Conservation (phyloP, 345 rosid species). For the Gynandropsis gynandra region DNA sequence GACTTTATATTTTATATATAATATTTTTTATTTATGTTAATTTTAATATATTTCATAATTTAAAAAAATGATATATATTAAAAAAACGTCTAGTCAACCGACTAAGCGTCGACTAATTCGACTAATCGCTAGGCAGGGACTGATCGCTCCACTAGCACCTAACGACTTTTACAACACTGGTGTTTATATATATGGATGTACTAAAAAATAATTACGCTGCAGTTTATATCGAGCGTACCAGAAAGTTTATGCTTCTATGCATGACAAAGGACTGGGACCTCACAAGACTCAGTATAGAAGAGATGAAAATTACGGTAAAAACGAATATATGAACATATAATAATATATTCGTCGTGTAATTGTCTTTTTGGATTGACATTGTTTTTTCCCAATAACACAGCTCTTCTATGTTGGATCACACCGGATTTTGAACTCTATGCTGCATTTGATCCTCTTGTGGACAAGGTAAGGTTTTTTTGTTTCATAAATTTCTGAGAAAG, state of each 20-base stretch:
- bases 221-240: constrained; percentile 95
- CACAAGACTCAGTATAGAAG: constrained; percentile 98
- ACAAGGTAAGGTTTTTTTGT: constrained; percentile 54
- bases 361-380: constrained; percentile 1
- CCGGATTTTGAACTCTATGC: constrained; percentile 96
- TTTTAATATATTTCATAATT: too few relatives aligned
- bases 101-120: too few relatives aligned
- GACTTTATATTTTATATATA: too few relatives aligned
- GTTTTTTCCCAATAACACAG: constrained; percentile 32
- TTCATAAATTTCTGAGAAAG: background rate
- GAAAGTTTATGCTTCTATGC: constrained; percentile 83
- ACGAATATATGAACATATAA: background rate
- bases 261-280: constrained; percentile 66
- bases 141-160: too few relatives aligned
- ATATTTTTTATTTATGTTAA: too few relatives aligned
- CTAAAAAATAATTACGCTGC: too few relatives aligned
- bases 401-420: constrained; percentile 93
- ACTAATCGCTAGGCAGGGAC: too few relatives aligned
- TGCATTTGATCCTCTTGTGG: constrained; percentile 96
- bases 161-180: too few relatives aligned
- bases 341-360: background rate
- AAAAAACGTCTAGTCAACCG: too few relatives aligned
- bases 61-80: too few relatives aligned
- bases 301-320: constrained; percentile 80
- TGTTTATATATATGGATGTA: too few relatives aligned